These are phyloP conservation scores for Suillus decipiens DNA, from an alignment of 768 basidiomycete genomes.

Conservation along the genomic window DNA sequence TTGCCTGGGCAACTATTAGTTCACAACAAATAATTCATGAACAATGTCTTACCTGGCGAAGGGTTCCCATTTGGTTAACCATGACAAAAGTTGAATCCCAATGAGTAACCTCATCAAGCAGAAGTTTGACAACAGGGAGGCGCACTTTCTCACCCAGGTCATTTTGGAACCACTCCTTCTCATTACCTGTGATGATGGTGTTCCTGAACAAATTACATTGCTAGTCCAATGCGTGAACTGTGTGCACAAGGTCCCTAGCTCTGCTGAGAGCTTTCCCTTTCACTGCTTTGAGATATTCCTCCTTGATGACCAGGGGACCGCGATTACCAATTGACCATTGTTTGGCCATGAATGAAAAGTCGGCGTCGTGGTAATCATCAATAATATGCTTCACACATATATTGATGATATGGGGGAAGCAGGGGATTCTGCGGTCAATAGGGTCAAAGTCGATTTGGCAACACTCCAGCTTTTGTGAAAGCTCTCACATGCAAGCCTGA, in stretches of 20 bases:
- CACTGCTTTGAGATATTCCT: background rate
- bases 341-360: slow-evolving; percentile 9
- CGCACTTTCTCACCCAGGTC: background rate
- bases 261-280: slow-evolving; percentile 1
- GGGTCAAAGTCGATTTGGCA: background rate
- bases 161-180: too few relatives aligned
- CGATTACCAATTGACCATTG: background rate
- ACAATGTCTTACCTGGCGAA: slow-evolving; percentile 8
- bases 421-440: background rate
- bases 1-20: slow-evolving; percentile 6
- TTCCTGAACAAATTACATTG: background rate
- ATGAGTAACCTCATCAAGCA: slow-evolving; percentile 36
- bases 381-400: slow-evolving; percentile 7
- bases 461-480: background rate
- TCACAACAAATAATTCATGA: background rate
- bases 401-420: background rate
- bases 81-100: slow-evolving; percentile 45
- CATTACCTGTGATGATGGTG: background rate
- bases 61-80: slow-evolving; percentile 20
- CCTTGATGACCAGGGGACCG: background rate
- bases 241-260: background rate
- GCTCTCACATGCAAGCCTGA: background rate
- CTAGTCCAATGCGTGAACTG: background rate
- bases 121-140: slow-evolving; percentile 8
- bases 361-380: slow-evolving; percentile 2